Evolutionary conservation across 805 yeast species (phyloP), one percentile per base, ranked within the genome.

Genomic region (Ogataea trehalophila): DNA sequence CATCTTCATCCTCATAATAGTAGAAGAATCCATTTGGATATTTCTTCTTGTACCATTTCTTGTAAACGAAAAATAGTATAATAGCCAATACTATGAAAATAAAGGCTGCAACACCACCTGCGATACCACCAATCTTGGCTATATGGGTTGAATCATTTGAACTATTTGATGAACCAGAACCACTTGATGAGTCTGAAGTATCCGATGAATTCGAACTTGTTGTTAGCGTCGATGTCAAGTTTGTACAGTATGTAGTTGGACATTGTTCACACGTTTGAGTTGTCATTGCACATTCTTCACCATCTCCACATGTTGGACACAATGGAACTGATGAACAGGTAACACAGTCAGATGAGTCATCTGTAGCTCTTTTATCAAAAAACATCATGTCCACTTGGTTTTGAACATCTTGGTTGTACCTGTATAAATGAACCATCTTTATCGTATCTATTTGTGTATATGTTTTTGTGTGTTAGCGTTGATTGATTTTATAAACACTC

Each of bases 51-150:
- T 66, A 68, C 71, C 75, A 74, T 56, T 67, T 72, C 53, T 63
- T 71, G 52, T 73, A 69, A 48, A 75, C 69, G 26, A 73, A 60
- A 43, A 60, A 71, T 51, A 74, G 68, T 22, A 70, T 55, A 26
- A 70, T 51, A 1, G 71, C 54, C 11, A 66, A 58, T 1, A 72
- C 58, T 5, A 76, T 49, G 1, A 78, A 55, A 1, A 68, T 71
- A 16, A 85, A 83, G 17, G 87, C 91, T 2, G 81, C 75, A 1
- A 83, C 81, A 23, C 90, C 91, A 20, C 90, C 92, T 0, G 83
- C 86, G 18, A 84, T 75, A 6, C 82, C 87, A 6, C 88, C 84
- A 17, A 72, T 63, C 42, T 72, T 60, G 9, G 68, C 59, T 20
- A 57, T 40, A 36, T 39, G 45, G 34, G 39, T 47, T 15, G 51